Evolutionary conservation across 495 filamentous ascomycete species (phyloP).

Genomic region (Xylaria longipes): DNA sequence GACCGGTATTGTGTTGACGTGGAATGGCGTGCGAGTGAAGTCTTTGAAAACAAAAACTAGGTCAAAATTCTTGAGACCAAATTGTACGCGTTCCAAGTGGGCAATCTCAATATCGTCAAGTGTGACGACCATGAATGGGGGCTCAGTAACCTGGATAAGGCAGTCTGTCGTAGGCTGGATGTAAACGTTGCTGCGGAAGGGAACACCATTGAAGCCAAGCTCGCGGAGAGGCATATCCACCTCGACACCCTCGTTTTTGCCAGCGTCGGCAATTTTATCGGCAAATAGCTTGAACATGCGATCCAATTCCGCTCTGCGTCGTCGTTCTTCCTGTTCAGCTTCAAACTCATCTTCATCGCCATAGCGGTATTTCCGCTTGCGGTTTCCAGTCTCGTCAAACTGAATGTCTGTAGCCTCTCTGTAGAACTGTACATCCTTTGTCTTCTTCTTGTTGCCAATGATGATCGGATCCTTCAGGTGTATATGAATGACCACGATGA

Average conservation of each 20-base stretch:
- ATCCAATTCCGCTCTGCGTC: slow-evolving; percentile 87
- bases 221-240: slow-evolving; percentile 97
- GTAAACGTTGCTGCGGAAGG: slow-evolving; percentile 90
- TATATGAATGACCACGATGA: slow-evolving; percentile 97
- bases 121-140: slow-evolving; percentile 93
- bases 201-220: slow-evolving; percentile 95
- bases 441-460: slow-evolving; percentile 95
- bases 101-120: slow-evolving; percentile 95
- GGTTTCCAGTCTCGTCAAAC: slow-evolving; percentile 98
- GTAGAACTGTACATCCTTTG: slow-evolving; percentile 98
- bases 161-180: slow-evolving; percentile 97
- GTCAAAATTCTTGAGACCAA: slow-evolving; percentile 99
- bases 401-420: slow-evolving; percentile 97
- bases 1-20: slow-evolving; percentile 98
- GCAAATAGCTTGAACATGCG: slow-evolving; percentile 95
- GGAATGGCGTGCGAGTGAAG: slow-evolving; percentile 82
- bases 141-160: slow-evolving; percentile 96
- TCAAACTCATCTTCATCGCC: slow-evolving; percentile 99
- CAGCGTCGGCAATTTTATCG: slow-evolving; percentile 96
- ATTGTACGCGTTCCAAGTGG: slow-evolving; percentile 96
- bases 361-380: slow-evolving; percentile 97
- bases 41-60: slow-evolving; percentile 98
- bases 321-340: slow-evolving; percentile 94
- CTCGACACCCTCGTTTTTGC: slow-evolving; percentile 79
- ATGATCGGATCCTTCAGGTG: slow-evolving; percentile 98